Evolutionary conservation across 1,284 basidiomycete genomes (phyloP), one percentile per base, ranked within the genome.

Genomic region (Erythrobasidium hasegawianum): DNA sequence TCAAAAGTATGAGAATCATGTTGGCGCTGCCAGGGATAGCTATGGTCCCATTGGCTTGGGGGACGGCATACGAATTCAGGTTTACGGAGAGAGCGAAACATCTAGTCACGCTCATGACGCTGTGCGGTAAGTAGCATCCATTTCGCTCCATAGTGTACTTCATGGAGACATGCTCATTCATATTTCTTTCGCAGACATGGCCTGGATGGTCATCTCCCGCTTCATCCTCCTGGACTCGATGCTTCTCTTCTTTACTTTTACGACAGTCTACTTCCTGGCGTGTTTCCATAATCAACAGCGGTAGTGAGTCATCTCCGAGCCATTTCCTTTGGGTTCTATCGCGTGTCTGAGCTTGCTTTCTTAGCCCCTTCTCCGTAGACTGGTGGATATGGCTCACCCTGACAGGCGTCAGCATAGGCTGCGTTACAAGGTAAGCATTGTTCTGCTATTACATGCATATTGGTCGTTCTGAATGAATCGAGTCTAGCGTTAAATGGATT

Each of bases 211-310:
- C 74, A 98, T 97, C 76, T 96, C 93, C 52, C 85, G 95, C 18
- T 98, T 98, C 78, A 95, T 98, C 79, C 85, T 98, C 59, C 83
- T 98, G 75, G 95, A 98, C 77, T 94, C 95, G 27, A 97, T 98
- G 91, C 81, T 98, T 10, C 82, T 98, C 52, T 96, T 94, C 83
- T 98, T 98, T 81, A 98, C 95, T 27, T 93, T 97, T 80, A 88
- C 90, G 74, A 95, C 94, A 39, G 89, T 95, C 69, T 94, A 96
- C 78, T 93, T 89, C 76, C 82, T 98, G 59, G 86, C 91, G 65
- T 97, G 94, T 78, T 97, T 98, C 80, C 92, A 97, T 77, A 95
- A 95, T 76, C 88, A 96, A 78, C 90, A 95, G 81, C 88, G 88
- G 74, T 86, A 88, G 87, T 91, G 73, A 71, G 86, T n/a, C n/a